phyloP scores from a whole-genome alignment of 225 moss, liverwort and hornwort species.

The Antitrichia curtipendula region DNA sequence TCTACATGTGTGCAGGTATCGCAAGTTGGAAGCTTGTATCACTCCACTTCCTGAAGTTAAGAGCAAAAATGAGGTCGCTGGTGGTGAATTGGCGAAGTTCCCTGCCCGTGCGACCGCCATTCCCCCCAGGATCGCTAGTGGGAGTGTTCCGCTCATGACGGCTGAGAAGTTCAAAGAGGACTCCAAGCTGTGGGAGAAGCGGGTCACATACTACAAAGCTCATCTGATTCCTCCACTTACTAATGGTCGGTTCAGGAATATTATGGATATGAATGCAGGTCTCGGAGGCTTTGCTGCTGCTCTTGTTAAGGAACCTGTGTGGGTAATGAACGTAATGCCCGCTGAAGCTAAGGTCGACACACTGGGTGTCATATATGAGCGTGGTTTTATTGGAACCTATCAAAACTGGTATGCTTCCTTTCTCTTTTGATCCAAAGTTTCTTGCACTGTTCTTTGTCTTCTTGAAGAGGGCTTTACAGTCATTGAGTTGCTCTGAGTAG shows the following conservation, averaged over 20 bases:
- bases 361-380: conserved; percentile 70
- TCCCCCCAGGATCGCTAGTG: conserved; percentile 61
- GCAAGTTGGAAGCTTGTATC: conserved; percentile 70
- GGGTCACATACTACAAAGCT: conserved; percentile 33
- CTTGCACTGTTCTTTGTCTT: too few relatives aligned
- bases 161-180: conserved; percentile 40
- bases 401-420: conserved; percentile 59
- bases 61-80: conserved; percentile 42
- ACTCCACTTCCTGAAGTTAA: conserved; percentile 68
- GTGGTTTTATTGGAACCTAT: conserved; percentile 86
- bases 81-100: conserved; percentile 58
- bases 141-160: conserved; percentile 47
- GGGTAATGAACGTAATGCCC: conserved; percentile 91
- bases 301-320: conserved; percentile 47
- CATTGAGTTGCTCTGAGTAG: neutral
- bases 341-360: conserved; percentile 59
- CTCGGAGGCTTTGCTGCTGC: conserved; percentile 88
- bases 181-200: conserved; percentile 48
- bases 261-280: conserved; percentile 97
- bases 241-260: conserved; percentile 54
- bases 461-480: neutral
- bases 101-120: conserved; percentile 54
- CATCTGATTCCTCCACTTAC: conserved; percentile 45
- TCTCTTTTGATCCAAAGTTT: neutral
- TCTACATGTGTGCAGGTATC: conserved; percentile 41